Base-by-base conservation (phyloP, 2,329 filamentous ascomycete species). In the Coniella lustricola region DNA sequence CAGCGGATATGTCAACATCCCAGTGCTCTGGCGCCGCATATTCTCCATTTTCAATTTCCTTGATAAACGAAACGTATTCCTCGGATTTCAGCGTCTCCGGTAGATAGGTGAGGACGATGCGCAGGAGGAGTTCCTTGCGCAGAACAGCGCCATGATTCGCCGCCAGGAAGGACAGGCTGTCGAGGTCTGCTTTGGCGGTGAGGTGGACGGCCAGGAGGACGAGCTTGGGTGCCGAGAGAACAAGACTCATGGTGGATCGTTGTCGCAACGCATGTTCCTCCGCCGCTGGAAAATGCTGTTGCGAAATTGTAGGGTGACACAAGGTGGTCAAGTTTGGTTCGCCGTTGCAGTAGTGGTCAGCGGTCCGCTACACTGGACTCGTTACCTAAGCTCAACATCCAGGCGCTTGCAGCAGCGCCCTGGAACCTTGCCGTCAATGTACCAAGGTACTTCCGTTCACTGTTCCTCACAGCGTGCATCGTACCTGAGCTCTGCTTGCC, bases 91-190 rank as follows among this genome's bases (percentile, higher is more conserved):
- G 61, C 37, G 77, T 83, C 64, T 91, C 87, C 21, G 89, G 88
- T 1, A 94, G 73, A 60, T 84, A 87, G 17, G 84, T 87, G 39
- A 94, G 74, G 18, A 94, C 67, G 46, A 93, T 81, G 38, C 84
- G 81, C 50, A 93, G 72, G 20, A 87, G 62, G 13, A 89, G 68
- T 49, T 85, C 79, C 38, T 77, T 74, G 22, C 76, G 72, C 47
- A 93, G 70, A 33, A 82, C 73, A 47, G 75, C 69, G 46, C 67
- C 65, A 56, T 85, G 70, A 34, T 72, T 69, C 18, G 75, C 70
- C 45, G 79, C 74, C 53, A 93, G 70, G 46, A 70, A 71, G 49
- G 76, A 73, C 51, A 93, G 68, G 55, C 76, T 74, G 56, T 74
- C 64, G 57, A 90, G 71, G 62, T 90, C 78, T 60, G 79, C 75